These are phyloP conservation scores for Pythium sukuiense DNA, from an alignment of 352 stramenopile species.

Conservation along the genomic window DNA sequence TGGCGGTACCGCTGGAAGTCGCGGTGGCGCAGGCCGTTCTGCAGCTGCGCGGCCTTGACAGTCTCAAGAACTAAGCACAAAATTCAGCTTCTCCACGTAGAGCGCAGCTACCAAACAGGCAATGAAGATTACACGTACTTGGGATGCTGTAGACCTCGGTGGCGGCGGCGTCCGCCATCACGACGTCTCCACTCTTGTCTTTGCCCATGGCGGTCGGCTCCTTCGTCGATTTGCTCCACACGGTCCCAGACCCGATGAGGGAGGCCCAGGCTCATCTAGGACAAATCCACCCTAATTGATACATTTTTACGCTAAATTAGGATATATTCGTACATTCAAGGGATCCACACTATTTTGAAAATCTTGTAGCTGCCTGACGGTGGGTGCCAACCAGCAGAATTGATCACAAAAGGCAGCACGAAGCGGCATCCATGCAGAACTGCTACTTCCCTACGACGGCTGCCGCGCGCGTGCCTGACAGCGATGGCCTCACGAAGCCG, in stretches of 20 bases:
- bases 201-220: slow-evolving; percentile 28
- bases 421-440: slow-evolving; percentile 67
- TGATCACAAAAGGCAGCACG: slow-evolving; percentile 7
- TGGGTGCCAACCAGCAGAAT: slow-evolving; percentile 18
- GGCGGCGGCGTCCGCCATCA: slow-evolving; percentile 28
- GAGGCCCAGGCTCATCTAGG: slow-evolving; percentile 8
- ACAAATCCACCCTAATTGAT: not conserved
- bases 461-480: slow-evolving; percentile 23
- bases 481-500: slow-evolving; percentile 12
- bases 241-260: slow-evolving; percentile 8
- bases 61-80: slow-evolving; percentile 69
- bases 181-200: slow-evolving; percentile 29
- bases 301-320: not conserved
- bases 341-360: slow-evolving; percentile 8
- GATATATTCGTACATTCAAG: not conserved
- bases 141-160: slow-evolving; percentile 32
- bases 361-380: not conserved
- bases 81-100: too few relatives aligned
- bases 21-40: slow-evolving; percentile 88
- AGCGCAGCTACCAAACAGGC: too few relatives aligned
- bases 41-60: slow-evolving; percentile 86
- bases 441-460: slow-evolving; percentile 71
- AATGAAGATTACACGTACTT: slow-evolving; percentile 22
- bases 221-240: slow-evolving; percentile 12
- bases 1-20: slow-evolving; percentile 92